Evolutionary conservation across 768 basidiomycete genomes (phyloP).

Genomic region (Termitomyces bulborhizus): DNA sequence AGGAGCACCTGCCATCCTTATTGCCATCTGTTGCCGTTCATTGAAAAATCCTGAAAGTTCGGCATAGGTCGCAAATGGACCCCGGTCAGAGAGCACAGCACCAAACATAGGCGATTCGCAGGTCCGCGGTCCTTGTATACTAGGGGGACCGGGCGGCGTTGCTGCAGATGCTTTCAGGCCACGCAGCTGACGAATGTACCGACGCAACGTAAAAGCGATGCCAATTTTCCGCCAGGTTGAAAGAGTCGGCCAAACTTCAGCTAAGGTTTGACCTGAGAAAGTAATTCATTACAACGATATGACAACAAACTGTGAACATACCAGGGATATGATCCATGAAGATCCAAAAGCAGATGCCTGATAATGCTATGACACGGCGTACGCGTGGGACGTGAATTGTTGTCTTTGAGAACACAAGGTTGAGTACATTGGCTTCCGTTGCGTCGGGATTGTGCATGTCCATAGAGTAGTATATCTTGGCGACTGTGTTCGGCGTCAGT

Average conservation of each 20-base stretch:
- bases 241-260: constrained; percentile 8
- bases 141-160: neutral
- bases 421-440: constrained; percentile 7
- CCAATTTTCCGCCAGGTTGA: constrained; percentile 9
- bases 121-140: too few species aligned
- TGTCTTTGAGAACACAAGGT: constrained; percentile 5
- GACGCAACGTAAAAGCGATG: constrained; percentile 14
- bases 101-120: neutral
- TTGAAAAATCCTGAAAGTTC: constrained; percentile 11
- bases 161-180: neutral
- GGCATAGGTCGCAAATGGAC: constrained; percentile 7
- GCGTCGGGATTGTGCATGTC: neutral
- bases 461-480: too few species aligned
- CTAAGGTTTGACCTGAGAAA: too few species aligned
- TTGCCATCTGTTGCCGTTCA: neutral
- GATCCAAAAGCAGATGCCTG: too few species aligned
- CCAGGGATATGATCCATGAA: too few species aligned
- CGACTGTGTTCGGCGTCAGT: too few species aligned
- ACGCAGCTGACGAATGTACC: constrained; percentile 16
- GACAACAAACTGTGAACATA: too few species aligned
- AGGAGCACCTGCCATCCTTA: too few species aligned
- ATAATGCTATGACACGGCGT: neutral
- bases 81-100: neutral
- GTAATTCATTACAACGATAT: too few species aligned
- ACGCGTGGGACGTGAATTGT: constrained; percentile 18